Base-by-base conservation (phyloP, 768 basidiomycete species). In the Termitomyces sp. region DNA sequence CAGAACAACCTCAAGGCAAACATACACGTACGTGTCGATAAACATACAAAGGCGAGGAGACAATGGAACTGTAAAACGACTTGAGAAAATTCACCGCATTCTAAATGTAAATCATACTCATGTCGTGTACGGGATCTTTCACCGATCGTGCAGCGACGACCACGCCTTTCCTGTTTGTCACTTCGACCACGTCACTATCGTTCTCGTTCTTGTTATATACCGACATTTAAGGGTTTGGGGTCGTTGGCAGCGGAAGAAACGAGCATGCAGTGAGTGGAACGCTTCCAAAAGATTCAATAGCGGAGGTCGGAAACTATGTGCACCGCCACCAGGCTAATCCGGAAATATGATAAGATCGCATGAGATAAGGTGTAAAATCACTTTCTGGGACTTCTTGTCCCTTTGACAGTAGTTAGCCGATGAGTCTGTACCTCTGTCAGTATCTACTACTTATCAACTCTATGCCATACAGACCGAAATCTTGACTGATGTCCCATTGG, bases 11-110 rank as follows among this genome's bases (percentile, higher is more conserved):
- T 31, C 15, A 9, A 32, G 38, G 42, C 1, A 16, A 39, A 38
- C 7, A 27, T 41, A 38, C 10, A 69, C 82, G 36, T 71, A 89
- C 88, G 87, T 88, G 62, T 91, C 88, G 46, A 91, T 86, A 42
- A 89, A 77, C 11, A 58, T 62, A 12, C 68, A 67, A 10, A 78
- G 61, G 13, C 69, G 62, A 0, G 62, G 61, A 15, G 68, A 68
- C 29, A 80, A 63, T 5, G 71, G 68, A 15, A 80, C 78, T 79
- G 31, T 1, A 55, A 38, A 11, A 50, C 25, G 4, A 20, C 12
- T 46, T 2, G 25, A n/a, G 32, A 18, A 55, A 50, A 38, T 22
- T 13, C 12, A 12, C 12, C 13, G 7, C 41, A 20, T 12, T 39
- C 23, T 44, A 7, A 18, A 7, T 32, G 18, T 36, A 47, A 13